These are phyloP conservation scores for Citrus glauca DNA, from an alignment of 345 rosid species.

Conservation along the genomic window DNA sequence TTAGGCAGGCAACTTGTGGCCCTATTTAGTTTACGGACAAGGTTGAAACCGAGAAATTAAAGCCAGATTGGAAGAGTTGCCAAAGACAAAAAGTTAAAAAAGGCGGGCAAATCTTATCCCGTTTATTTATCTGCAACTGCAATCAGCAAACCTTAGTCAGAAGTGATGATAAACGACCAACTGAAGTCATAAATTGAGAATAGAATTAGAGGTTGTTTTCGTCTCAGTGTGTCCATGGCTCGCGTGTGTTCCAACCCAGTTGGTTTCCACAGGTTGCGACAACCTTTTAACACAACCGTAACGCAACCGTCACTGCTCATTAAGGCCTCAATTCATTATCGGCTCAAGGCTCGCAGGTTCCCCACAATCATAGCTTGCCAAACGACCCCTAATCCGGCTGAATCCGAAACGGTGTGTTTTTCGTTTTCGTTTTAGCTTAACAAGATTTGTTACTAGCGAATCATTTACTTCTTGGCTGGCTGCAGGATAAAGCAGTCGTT, in stretches of 20 bases:
- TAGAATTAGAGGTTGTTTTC: too few species aligned
- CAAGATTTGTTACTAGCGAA: neutral
- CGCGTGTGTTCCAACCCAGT: constrained; percentile 38
- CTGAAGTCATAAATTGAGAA: too few species aligned
- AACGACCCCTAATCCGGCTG: constrained; percentile 32
- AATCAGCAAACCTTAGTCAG: too few species aligned
- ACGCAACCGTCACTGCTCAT: constrained; percentile 2
- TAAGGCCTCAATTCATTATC: constrained; percentile 10
- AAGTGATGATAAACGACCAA: too few species aligned
- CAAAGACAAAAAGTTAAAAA: neutral
- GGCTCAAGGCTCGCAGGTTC: constrained; percentile 13
- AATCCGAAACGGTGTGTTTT: constrained; percentile 21
- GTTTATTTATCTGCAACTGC: too few species aligned
- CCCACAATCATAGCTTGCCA: constrained; percentile 34
- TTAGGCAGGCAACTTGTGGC: neutral
- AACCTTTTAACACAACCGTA: constrained; percentile 12
- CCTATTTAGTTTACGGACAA: neutral
- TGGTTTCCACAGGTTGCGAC: constrained; percentile 34
- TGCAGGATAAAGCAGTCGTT: constrained; percentile 45
- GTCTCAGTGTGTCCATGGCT: constrained; percentile 15
- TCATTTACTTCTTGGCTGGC: constrained; percentile 2
- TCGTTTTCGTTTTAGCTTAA: neutral
- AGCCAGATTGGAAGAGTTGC: neutral
- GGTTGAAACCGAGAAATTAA: neutral
- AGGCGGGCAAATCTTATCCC: too few species aligned